Evolutionary conservation across 1,284 basidiomycete species (phyloP), one percentile per base, ranked within the genome.

Genomic region (Trametes polyzona): DNA sequence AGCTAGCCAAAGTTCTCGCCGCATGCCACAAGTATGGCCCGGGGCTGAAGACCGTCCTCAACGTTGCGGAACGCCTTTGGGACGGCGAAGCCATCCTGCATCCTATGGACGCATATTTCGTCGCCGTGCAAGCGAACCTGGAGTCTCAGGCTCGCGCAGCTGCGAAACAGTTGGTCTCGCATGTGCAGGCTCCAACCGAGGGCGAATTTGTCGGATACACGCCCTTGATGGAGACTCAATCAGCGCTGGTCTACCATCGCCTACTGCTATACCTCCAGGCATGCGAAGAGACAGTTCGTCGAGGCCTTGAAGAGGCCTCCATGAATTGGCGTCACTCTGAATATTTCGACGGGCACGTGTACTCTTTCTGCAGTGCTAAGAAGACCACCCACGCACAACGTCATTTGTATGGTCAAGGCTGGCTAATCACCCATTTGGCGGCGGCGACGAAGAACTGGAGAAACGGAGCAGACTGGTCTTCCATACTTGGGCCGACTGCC

Each of bases 221-320:
- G 19, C 17, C 24, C 19, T 33, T 40, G 36, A 54, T 54, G 55
- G 54, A 57, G 14, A 37, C 47, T 0, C 16, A 32, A 9, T 51
- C 59, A 1, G 51, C 43, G 11, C 42, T 47, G 21, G 17, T 47
- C 6, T 50, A 54, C 21, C 37, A 35, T 30, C 51, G 41, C 5
- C 27, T 57, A n/a, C 8, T 54, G n/a, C 4, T 12, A 6, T 57
- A 57, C 27, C 44, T 47, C 44, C 36, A 48, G 10, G 4, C 44
- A 12, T 47, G 30, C 11, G 7, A 12, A 17, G 1, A 19, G 21
- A 16, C 24, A 3, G 14, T 47, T n/a, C 44, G 44, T 7, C 17
- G 21, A 33, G 2, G 21, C 19, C 11, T 24, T 35, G 12, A 24
- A 16, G 44, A n/a, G n/a, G n/a, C n/a, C n/a, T n/a, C n/a, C n/a